phyloP scores from a whole-genome alignment of 306 rosid species.

The Cicer cuneatum region DNA sequence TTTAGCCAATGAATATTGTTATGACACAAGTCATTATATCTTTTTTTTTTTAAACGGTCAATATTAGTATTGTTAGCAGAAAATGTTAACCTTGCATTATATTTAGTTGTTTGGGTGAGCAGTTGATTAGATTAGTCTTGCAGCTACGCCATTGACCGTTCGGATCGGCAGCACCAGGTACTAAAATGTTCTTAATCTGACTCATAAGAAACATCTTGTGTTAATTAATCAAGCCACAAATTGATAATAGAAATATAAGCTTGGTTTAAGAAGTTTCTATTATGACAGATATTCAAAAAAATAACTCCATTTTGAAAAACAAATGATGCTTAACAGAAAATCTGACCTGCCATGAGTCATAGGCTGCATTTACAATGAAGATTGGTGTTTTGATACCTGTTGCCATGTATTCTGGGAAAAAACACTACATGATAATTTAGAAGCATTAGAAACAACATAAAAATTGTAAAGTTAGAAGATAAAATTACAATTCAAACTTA shows the following conservation, averaged over 20 bases:
- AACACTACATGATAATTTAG: slow-evolving; percentile 66
- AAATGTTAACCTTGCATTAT: slow-evolving; percentile 65
- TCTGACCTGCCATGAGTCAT: slow-evolving; percentile 97
- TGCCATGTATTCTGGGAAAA: slow-evolving; percentile 78
- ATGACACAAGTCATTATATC: neutral
- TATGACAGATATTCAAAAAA: neutral
- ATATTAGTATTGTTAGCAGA: neutral
- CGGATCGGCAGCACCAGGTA: slow-evolving; percentile 81
- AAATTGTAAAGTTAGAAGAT: slow-evolving; percentile 12
- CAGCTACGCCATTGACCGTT: slow-evolving; percentile 66
- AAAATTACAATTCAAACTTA: slow-evolving; percentile 42
- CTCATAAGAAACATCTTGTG: slow-evolving; percentile 26
- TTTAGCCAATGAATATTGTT: neutral
- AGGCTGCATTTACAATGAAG: slow-evolving; percentile 84
- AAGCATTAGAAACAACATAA: slow-evolving; percentile 31
- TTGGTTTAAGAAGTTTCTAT: slow-evolving; percentile 1
- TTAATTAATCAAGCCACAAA: slow-evolving; percentile 23
- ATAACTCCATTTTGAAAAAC: neutral
- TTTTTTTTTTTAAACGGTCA: too few species aligned
- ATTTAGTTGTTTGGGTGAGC: slow-evolving; percentile 66
- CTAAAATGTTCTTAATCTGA: slow-evolving; percentile 78
- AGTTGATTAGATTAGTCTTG: slow-evolving; percentile 65
- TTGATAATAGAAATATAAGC: slow-evolving; percentile 23
- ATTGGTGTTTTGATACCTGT: slow-evolving; percentile 66
- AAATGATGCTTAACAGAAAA: slow-evolving; percentile 27